Base-by-base conservation (phyloP, 345 rosid species). In the Salix koriyanagi region DNA sequence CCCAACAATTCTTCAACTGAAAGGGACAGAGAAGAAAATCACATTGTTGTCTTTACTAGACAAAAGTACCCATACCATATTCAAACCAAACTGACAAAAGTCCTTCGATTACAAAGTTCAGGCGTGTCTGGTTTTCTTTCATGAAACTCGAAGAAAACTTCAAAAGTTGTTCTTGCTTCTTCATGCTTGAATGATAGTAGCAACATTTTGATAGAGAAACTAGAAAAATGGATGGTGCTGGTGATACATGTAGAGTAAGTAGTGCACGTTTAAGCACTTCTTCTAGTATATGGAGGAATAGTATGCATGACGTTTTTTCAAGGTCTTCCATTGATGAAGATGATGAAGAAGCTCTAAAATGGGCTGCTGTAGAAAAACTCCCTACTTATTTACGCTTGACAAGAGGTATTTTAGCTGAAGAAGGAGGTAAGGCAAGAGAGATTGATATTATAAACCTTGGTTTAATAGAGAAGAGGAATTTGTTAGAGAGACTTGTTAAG, bases 351-450 rank as follows among this genome's bases (percentile, higher is more conserved):
- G 98, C 92, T 62, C 84, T 92, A 71, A 91, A 61, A 81, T 94
- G 97, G 98, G 98, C 98, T 58, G 98, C 98, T 58, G 14, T 94
- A 4, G 94, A 94, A 84, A 94, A 86, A 82, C 88, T 94, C n/a
- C 98, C 98, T 0, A 90, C 98, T 4, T 87, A 79, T 77, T 77
- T 87, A 72, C 91, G 94, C 69, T 67, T 91, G 0, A 84, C 83
- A 78, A 90, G 94, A 87, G 97, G 97, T 25, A 81, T 94, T 32
- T 86, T 94, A 13, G 79, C 87, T 12, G 77, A 85, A 82, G 76
- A 86, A 54, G 89, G 87, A 32, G 91, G 92, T 5, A 62, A 76
- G 0, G 26, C 86, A 7, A 81, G 88, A 30, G 92, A 92, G 87
- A 77, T 94, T 65, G 93, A 91, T 73, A 84, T 94, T 26, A 46